Evolutionary conservation across 1,284 basidiomycete species (phyloP).

Genomic region (Irpex sp.): DNA sequence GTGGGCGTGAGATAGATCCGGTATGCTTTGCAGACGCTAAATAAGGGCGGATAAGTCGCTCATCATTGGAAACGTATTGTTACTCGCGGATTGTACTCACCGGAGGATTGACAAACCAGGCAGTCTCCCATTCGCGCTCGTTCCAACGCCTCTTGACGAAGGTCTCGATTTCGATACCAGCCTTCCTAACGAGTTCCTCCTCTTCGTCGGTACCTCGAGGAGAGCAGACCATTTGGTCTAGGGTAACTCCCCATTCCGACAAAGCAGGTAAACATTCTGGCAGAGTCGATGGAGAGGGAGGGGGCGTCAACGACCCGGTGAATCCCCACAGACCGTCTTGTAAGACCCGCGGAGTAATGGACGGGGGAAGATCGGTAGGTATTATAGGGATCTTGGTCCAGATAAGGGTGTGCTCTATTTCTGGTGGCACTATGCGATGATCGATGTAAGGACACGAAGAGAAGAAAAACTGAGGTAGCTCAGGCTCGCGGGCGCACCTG

Average conservation of each 20-base stretch:
- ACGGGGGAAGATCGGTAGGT: constrained; percentile 41
- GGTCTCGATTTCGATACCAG: constrained; percentile 53
- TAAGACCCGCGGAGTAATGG: constrained; percentile 40
- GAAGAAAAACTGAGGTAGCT: not conserved
- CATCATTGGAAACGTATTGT: not conserved
- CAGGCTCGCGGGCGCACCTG: constrained; percentile 40
- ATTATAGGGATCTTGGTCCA: constrained; percentile 74
- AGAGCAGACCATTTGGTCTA: constrained; percentile 53
- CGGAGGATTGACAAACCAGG: constrained; percentile 84
- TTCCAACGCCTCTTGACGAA: constrained; percentile 65
- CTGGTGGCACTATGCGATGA: constrained; percentile 51
- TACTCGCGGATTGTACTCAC: constrained; percentile 37
- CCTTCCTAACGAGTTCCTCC: constrained; percentile 43
- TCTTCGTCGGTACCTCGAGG: constrained; percentile 47
- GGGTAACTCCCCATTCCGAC: constrained; percentile 64
- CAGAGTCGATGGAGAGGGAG: constrained; percentile 62
- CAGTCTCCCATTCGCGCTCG: constrained; percentile 73
- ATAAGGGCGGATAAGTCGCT: not conserved
- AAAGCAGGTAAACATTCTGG: constrained; percentile 55
- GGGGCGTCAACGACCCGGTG: constrained; percentile 54
- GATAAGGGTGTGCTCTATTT: constrained; percentile 71
- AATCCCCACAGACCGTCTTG: constrained; percentile 79
- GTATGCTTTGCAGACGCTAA: constrained; percentile 76
- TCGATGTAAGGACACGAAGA: not conserved
- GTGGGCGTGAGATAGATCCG: constrained; percentile 74